Evolutionary conservation across 2,329 filamentous ascomycete genomes (phyloP), one percentile per base, ranked within the genome.

Genomic region (Diaporthe nobilis): DNA sequence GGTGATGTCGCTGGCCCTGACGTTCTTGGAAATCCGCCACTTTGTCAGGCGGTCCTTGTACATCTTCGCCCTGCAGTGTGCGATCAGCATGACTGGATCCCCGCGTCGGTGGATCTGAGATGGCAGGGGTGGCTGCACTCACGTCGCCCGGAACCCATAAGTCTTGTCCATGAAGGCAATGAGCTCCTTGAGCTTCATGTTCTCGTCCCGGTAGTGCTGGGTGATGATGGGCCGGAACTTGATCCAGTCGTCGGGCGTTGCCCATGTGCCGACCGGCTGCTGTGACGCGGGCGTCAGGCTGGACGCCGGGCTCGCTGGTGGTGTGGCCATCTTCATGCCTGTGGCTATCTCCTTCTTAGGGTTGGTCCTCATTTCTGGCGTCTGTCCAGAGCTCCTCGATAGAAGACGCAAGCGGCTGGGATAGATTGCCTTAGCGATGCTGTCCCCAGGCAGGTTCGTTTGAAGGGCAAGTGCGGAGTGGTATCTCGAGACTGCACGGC

Each of bases 181-280:
- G 51, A 74, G 61, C 49, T 74, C 72, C 42, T 74, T 74, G 20
- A 74, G 72, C 61, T 58, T 74, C 72, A 74, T 74, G 53, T 74
- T 74, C 28, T 74, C 72, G 42, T 74, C 72, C 28, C 72, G 37
- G 42, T 74, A 74, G 31, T 74, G 72, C 61, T 17, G 53, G 7
- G 72, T 74, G 53, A 74, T 74, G 17, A 74, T 49, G 51, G 61
- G 60, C 15, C 61, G 49, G 28, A 70, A 74, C 63, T 67, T 67
- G 60, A 67, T 22, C 72, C 72, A 74, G 63, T 74, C 72, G 28
- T 67, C 72, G 17, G 61, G 37, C 51, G 60, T 57, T 31, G 72
- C 72, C 72, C 72, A 74, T 20, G 51, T n/a, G 20, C 37, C 42
- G 37, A 34, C 53, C 9, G 25, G 53, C n/a, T 58, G 53, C 28